Evolutionary conservation across 1,284 basidiomycete genomes (phyloP).

Genomic region (Phenoliferia sp.): DNA sequence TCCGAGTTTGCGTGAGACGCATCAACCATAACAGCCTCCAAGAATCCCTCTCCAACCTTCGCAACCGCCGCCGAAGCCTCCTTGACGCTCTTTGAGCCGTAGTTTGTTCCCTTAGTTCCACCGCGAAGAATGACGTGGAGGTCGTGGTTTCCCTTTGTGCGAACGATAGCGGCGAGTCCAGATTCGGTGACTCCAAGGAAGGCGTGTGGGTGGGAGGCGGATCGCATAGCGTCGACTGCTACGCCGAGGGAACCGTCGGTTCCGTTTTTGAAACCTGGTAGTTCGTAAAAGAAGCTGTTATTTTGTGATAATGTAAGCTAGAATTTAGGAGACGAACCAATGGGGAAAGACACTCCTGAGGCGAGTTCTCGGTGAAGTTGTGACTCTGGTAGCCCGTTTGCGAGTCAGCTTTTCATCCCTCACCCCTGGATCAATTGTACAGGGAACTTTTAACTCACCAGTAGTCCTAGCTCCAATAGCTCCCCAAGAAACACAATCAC

Average conservation of each 20-base stretch:
- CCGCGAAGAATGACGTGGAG: constrained; percentile 92
- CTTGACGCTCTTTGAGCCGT: constrained; percentile 65
- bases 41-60: constrained; percentile 52
- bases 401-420: background rate
- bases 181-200: constrained; percentile 98
- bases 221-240: constrained; percentile 94
- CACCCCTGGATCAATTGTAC: background rate
- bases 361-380: constrained; percentile 91
- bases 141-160: constrained; percentile 71
- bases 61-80: constrained; percentile 63
- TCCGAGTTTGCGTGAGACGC: constrained; percentile 71
- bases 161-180: constrained; percentile 88
- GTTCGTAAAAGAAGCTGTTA: background rate
- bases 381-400: constrained; percentile 50
- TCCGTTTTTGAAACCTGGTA: constrained; percentile 92
- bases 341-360: constrained; percentile 81
- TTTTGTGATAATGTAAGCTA: background rate
- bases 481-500: constrained; percentile 83
- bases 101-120: constrained; percentile 83
- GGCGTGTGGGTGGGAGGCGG: constrained; percentile 83
- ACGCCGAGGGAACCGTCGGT: constrained; percentile 80
- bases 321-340: constrained; percentile 42
- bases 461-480: constrained; percentile 97
- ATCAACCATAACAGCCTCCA: constrained; percentile 33
- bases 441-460: constrained; percentile 40